Evolutionary conservation across 306 rosid genomes (phyloP).

Genomic region (Acmispon strigosus): DNA sequence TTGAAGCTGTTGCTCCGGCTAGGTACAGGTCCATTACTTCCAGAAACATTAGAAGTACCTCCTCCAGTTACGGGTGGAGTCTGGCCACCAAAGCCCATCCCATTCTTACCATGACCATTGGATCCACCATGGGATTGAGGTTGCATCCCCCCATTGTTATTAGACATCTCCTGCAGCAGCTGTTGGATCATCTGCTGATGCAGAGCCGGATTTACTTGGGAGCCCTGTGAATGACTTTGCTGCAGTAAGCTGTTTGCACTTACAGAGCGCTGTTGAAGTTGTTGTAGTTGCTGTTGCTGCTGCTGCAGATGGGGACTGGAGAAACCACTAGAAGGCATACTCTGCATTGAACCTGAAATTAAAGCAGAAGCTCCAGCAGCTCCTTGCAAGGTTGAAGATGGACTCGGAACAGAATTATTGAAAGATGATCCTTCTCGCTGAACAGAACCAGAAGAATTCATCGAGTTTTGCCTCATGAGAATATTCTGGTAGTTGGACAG

Average conservation of each 20-base stretch:
- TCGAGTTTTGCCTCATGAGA: constrained; percentile 69
- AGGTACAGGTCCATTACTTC: constrained; percentile 49
- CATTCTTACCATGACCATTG: constrained; percentile 52
- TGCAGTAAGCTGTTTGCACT: constrained; percentile 45
- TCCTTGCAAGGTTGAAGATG: constrained; percentile 58
- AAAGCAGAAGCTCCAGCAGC: constrained; percentile 31
- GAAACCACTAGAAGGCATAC: constrained; percentile 41
- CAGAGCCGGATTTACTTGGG: constrained; percentile 54
- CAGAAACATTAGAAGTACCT: constrained; percentile 35
- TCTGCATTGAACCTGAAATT: constrained; percentile 63
- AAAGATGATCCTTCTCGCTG: constrained; percentile 78
- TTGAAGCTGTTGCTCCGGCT: constrained; percentile 78
- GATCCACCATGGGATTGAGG: constrained; percentile 45
- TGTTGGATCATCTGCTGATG: constrained; percentile 79
- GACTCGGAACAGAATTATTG: constrained; percentile 49
- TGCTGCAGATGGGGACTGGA: constrained; percentile 52
- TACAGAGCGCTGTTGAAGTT: constrained; percentile 48
- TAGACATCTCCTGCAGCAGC: constrained; percentile 61
- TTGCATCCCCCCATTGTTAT: constrained; percentile 41
- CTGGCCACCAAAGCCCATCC: constrained; percentile 46
- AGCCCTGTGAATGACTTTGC: constrained; percentile 43
- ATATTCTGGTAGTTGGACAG: constrained; percentile 63
- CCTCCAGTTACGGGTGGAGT: constrained; percentile 24
- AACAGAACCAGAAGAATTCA: constrained; percentile 50
- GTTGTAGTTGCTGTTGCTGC: constrained; percentile 26